A percentile compares a stretch with the other conserved stretches of the same genome.
Conservation (phyloP, 208 protist species). For the Crithidia bombi region DNA sequence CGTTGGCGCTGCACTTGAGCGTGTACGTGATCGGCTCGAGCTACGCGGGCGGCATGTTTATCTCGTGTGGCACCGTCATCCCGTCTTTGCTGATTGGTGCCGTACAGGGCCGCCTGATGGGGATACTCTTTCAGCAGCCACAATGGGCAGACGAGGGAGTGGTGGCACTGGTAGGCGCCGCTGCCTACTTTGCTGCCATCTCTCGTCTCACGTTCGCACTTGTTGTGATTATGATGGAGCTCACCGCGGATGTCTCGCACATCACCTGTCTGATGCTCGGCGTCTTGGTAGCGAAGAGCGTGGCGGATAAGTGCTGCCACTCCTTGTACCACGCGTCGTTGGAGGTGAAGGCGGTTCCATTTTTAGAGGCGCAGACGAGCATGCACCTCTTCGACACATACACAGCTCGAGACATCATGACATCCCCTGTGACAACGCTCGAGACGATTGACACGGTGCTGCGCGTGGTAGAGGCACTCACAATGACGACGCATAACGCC, state of each 20-base stretch:
- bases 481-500: conserved; percentile 74
- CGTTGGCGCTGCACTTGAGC: conserved; percentile 55
- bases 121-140: conserved; percentile 43
- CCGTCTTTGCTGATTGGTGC: conserved; percentile 85
- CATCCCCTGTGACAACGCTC: conserved; percentile 55
- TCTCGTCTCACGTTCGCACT: conserved; percentile 86
- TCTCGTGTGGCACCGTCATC: conserved; percentile 77
- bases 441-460: conserved; percentile 53
- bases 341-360: conserved; percentile 78
- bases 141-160: conserved; percentile 77
- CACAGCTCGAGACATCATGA: conserved; percentile 82
- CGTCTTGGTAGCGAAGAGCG: conserved; percentile 78
- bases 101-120: conserved; percentile 70
- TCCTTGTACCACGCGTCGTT: conserved; percentile 82
- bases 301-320: conserved; percentile 77
- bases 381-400: conserved; percentile 48
- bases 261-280: conserved; percentile 87
- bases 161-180: conserved; percentile 81
- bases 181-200: conserved; percentile 82
- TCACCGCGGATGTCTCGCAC: conserved; percentile 85
- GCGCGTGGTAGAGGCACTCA: conserved; percentile 53
- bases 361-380: conserved; percentile 62
- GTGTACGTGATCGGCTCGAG: conserved; percentile 70
- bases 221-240: conserved; percentile 90
- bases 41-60: conserved; percentile 75